phyloP scores from a whole-genome alignment of 208 protist genomes.

The Trypanosoma boissoni region DNA sequence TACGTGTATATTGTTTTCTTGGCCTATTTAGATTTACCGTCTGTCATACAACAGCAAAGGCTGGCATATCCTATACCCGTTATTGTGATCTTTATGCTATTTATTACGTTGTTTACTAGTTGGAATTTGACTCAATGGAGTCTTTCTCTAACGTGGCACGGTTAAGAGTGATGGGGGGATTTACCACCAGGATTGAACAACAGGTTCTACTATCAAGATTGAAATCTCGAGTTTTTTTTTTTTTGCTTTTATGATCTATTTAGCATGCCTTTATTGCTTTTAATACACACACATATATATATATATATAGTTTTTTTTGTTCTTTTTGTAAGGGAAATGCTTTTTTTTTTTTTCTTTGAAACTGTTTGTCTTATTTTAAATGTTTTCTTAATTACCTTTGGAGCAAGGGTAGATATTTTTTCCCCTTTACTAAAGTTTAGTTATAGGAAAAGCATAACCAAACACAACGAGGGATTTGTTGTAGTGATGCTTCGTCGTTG shows the following conservation, averaged over 20 bases:
- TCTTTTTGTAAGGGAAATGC: neutral
- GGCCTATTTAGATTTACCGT: slow-evolving; percentile 91
- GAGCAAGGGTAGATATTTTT: neutral
- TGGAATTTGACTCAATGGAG: slow-evolving; percentile 36
- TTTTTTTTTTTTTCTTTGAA: slow-evolving; percentile 13
- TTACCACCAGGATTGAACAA: no score
- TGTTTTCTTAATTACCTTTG: neutral
- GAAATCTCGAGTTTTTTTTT: no score
- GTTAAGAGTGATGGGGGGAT: no score
- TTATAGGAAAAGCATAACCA: slow-evolving; percentile 3
- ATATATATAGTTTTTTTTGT: neutral
- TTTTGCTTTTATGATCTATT: no score
- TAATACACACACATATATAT: neutral
- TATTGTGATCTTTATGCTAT: slow-evolving; percentile 46
- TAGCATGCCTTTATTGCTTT: no score
- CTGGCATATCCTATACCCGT: slow-evolving; percentile 87
- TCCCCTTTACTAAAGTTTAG: neutral
- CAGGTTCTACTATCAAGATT: no score
- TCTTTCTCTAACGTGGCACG: slow-evolving; percentile 19
- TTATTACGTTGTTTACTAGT: slow-evolving; percentile 39
- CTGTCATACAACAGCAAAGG: slow-evolving; percentile 75
- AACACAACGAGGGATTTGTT: neutral
- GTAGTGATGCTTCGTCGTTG: slow-evolving; percentile 59
- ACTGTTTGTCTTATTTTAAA: neutral
- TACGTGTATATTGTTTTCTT: slow-evolving; percentile 93